Base-by-base conservation (phyloP, 1,284 basidiomycete species). In the Cryptococcus maquisensis region DNA sequence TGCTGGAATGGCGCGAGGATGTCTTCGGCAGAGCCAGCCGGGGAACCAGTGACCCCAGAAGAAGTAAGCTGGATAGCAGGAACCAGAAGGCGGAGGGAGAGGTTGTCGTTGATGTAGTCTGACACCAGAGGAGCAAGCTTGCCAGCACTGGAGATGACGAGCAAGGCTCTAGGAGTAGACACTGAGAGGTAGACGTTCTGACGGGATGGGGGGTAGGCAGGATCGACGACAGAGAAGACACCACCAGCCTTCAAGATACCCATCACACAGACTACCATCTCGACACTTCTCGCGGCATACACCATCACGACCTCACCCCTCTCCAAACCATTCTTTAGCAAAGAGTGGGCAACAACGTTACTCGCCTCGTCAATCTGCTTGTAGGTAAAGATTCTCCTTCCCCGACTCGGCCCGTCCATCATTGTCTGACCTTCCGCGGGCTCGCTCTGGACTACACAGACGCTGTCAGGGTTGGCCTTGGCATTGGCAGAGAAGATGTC, bases 271-370 rank as follows among this genome's bases (percentile, higher is more conserved):
- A 98, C 89, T 7, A 97, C 91, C 48, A 99, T 85, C 73, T 99
- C 95, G 41, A 97, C 94, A 62, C 90, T 92, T 45, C 96, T 85
- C 67, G 97, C 86, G 0, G 96, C 96, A 71, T 98, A 99, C n/a
- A 98, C 89, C 84, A 96, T 98, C 52, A 98, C 93, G 20, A 98
- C 93, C 66, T 99, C 96, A 64, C 95, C 95, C 26, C 92, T 81
- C 76, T 95, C 82, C 13, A 98, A 79, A 13, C 95, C 95, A 16
- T 83, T 84, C 65, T 86, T 83, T 50, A 98, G 77, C 49, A 99
- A 82, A 65, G 96, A 85, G 70, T 98, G 95, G 0, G 96, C 89
- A 8, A 98, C 81, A 18, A 95, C 81, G 71, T 98, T 98, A 4
- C 87, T 85, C 8, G 94, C 90, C 49, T 82, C 82, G 56, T 91